These are phyloP conservation scores for Rhodotorula sp. DNA, from an alignment of 1,284 basidiomycete genomes.

Conservation along the genomic window DNA sequence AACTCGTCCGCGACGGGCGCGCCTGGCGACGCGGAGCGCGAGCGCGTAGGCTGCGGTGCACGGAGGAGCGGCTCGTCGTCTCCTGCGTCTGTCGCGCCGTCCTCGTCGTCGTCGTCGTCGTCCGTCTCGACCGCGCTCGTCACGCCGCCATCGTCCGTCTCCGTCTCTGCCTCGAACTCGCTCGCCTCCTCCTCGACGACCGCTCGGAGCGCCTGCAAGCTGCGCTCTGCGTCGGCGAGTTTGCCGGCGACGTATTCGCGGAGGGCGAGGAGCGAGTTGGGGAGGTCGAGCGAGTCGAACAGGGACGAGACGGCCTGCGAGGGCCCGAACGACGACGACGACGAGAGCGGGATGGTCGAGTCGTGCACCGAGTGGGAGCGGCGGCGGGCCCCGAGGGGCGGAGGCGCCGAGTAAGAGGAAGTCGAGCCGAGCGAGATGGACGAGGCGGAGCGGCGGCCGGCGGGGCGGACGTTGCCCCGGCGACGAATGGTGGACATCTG, in stretches of 20 bases:
- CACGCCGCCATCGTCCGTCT: background rate
- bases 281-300: conserved; percentile 35
- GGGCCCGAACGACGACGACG: background rate
- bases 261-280: conserved; percentile 17
- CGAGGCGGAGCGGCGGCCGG: background rate
- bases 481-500: background rate
- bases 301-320: conserved; percentile 29
- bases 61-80: background rate
- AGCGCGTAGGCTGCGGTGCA: background rate
- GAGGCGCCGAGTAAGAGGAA: background rate
- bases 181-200: conserved; percentile 19
- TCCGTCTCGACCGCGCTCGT: conserved; percentile 10
- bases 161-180: conserved; percentile 14
- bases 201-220: conserved; percentile 12
- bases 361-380: conserved; percentile 23
- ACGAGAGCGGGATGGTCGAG: background rate
- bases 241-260: conserved; percentile 25
- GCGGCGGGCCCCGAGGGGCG: background rate
- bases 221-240: conserved; percentile 31
- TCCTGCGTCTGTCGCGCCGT: background rate
- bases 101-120: background rate
- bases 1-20: conserved; percentile 3
- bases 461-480: background rate
- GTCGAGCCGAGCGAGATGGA: background rate
- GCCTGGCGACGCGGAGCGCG: background rate